Base-by-base conservation (phyloP, 1,139 yeast genomes). In the Geotrichum candidum region DNA sequence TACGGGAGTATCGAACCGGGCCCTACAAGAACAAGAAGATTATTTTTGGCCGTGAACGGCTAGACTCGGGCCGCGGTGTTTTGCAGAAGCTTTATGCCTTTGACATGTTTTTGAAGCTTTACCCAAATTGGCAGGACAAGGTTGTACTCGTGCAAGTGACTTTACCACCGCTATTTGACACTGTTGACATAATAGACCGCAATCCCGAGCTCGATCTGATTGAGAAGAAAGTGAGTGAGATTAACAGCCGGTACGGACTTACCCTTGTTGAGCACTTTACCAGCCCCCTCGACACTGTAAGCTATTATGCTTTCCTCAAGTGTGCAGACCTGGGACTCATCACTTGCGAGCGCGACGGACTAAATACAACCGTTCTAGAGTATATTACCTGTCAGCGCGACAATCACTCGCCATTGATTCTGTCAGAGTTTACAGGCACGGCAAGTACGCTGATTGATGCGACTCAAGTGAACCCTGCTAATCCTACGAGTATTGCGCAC, bases 21-120 rank as follows among this genome's bases (percentile, higher is more conserved):
- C 78, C 90, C 48, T 90, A 90, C 72, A 82, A 82, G 25, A 89
- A 83, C 67, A 86, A 88, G 72, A 88, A 86, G 72, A 82, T 94
- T 61, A 91, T 94, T 67, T 96, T 94, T 53, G 99, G 99, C 57
- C 96, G 95, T 54, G 99, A 92, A 75, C 81, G 98, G 71, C 79
- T 92, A 67, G 99, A 92, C 72, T 90, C 90, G 70, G 92, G 94
- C 69, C 90, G 94, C 71, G 97, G 98, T 61, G 97, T 94, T 2
- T 96, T 97, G 1, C 98, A 92, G 71, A 92, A 92, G 73, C 80
- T 92, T 55, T 96, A 91, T 71, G 97, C 97, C 0, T 88, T 90
- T 76, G 97, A 91, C 72, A 83, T 85, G 76, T 90, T 94, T 68
- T 78, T 94, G 67, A 89, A 87, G 64, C 85, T 88, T 87, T 90